These are phyloP conservation scores for Diutina pseudorugosa DNA, from an alignment of 1,139 yeast genomes.

Conservation along the genomic window DNA sequence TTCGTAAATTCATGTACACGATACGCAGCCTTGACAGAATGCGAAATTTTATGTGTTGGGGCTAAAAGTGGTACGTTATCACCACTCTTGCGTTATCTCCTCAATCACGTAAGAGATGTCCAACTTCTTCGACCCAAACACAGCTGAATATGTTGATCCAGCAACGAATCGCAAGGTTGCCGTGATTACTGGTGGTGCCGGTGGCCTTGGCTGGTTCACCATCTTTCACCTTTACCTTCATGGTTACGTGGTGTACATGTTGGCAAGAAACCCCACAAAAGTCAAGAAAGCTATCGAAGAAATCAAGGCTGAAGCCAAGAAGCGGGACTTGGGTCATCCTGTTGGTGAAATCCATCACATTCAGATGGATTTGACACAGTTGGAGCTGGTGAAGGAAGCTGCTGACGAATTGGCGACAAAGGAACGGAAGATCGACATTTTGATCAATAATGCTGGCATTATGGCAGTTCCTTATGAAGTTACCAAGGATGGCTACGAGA, in stretches of 20 bases:
- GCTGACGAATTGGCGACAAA: slow-evolving; percentile 14
- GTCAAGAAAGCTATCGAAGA: slow-evolving; percentile 45
- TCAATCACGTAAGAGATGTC: not conserved
- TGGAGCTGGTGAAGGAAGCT: slow-evolving; percentile 19
- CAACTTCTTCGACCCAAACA: slow-evolving; percentile 13
- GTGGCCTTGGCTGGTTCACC: slow-evolving; percentile 73
- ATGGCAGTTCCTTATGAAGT: slow-evolving; percentile 26
- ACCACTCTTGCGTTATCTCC: not conserved
- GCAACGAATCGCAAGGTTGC: slow-evolving; percentile 41
- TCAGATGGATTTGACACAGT: slow-evolving; percentile 22
- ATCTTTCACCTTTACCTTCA: slow-evolving; percentile 66
- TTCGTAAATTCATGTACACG: no score
- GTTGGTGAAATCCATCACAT: slow-evolving; percentile 19
- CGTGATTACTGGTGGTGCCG: slow-evolving; percentile 68
- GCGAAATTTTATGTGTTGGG: not conserved
- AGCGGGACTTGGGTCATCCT: slow-evolving; percentile 15
- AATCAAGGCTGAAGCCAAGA: slow-evolving; percentile 40
- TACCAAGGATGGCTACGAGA: slow-evolving; percentile 26
- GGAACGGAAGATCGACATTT: slow-evolving; percentile 20
- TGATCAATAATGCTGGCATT: slow-evolving; percentile 31
- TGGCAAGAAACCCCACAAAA: slow-evolving; percentile 51
- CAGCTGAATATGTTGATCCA: slow-evolving; percentile 29
- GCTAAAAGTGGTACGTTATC: not conserved
- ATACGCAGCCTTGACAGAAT: no score
- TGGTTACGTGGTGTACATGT: slow-evolving; percentile 64